A percentile compares a stretch with the other conserved stretches of the same genome.
Evolutionary conservation across 2,329 filamentous ascomycete genomes (phyloP).

Genomic region (Macroventuria anomochaeta): DNA sequence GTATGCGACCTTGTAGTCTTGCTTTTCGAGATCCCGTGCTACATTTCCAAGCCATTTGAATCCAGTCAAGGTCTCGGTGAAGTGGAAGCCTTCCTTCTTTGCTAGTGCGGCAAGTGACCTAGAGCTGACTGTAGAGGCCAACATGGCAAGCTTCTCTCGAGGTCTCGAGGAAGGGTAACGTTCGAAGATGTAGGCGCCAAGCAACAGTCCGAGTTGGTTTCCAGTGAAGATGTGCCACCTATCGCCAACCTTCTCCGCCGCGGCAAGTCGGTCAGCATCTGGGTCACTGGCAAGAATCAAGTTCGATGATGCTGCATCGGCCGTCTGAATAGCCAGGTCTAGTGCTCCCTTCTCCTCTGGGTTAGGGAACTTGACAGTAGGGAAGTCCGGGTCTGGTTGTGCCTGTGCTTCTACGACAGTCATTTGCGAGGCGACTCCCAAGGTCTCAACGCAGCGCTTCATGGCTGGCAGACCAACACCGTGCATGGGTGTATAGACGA

Average conservation of each 20-base stretch:
- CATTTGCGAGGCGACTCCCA: conserved; percentile 55
- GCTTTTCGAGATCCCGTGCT: conserved; percentile 57
- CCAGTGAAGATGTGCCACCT: conserved; percentile 68
- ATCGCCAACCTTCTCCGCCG: conserved; percentile 63
- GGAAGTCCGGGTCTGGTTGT: conserved; percentile 67
- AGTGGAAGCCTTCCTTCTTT: conserved; percentile 61
- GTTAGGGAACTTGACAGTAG: conserved; percentile 69
- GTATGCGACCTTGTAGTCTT: conserved; percentile 60
- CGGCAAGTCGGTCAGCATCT: conserved; percentile 69
- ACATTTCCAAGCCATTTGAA: conserved; percentile 73
- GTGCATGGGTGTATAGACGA: conserved; percentile 65
- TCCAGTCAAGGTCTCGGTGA: conserved; percentile 67
- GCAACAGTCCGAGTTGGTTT: conserved; percentile 68
- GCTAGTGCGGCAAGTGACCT: conserved; percentile 68
- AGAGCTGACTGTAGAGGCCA: conserved; percentile 69
- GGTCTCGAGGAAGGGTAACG: conserved; percentile 48
- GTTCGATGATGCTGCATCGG: conserved; percentile 56
- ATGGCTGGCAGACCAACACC: conserved; percentile 61
- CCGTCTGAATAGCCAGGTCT: conserved; percentile 63
- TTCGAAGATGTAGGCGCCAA: conserved; percentile 64
- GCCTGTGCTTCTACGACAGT: conserved; percentile 59
- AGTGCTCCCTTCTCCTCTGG: conserved; percentile 69
- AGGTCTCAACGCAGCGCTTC: conserved; percentile 47
- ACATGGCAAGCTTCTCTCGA: conserved; percentile 58
- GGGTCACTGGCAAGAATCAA: conserved; percentile 69